Base-by-base conservation (phyloP, 208 protist species). In the Crithidia brevicula region DNA sequence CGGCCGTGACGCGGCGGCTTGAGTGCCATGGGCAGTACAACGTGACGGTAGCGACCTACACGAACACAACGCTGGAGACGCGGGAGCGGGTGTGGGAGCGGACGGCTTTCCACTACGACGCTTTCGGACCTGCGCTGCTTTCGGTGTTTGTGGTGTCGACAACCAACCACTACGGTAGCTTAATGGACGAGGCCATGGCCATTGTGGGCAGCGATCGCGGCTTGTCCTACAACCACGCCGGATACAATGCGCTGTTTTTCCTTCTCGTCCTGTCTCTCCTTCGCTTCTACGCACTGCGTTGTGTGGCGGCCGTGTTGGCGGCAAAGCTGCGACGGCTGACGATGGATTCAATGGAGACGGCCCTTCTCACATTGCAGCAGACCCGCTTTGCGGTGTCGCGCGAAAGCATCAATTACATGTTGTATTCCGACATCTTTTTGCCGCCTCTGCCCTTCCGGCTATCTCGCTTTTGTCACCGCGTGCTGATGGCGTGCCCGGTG, bases 101-200 rank as follows among this genome's bases (percentile, higher is more conserved):
- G 9, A 25, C 51, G 2, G 46, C 46, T 5, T 83, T 83, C 50
- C 66, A 72, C 56, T 92, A 86, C 51, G 79, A 92, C 43, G 65
- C 86, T 53, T 82, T 95, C 59, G 85, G 76, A 0, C 53, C 73
- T 0, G 74, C 82, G 11, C 57, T 93, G 25, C 65, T 95, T 23
- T 82, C 83, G 2, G 73, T 93, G 13, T 82, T 93, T 65, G 67
- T 54, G 7, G n/a, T 90, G 22, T 65, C 72, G 3, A 72, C 72
- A 1, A 56, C 45, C 5, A 78, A 80, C 40, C 73, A 86, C 58
- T 95, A 88, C 86, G 72, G 78, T 3, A 25, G 34, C 15, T 78
- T 87, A 31, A 91, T 92, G 85, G 66, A 68, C 43, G 58, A 59
- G 4, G 81, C 43, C 23, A 88, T 91, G 74, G 83, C 82, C 46